Evolutionary conservation across 768 basidiomycete species (phyloP), one percentile per base, ranked within the genome.

Genomic region (Sporobolomyces phaffii): DNA sequence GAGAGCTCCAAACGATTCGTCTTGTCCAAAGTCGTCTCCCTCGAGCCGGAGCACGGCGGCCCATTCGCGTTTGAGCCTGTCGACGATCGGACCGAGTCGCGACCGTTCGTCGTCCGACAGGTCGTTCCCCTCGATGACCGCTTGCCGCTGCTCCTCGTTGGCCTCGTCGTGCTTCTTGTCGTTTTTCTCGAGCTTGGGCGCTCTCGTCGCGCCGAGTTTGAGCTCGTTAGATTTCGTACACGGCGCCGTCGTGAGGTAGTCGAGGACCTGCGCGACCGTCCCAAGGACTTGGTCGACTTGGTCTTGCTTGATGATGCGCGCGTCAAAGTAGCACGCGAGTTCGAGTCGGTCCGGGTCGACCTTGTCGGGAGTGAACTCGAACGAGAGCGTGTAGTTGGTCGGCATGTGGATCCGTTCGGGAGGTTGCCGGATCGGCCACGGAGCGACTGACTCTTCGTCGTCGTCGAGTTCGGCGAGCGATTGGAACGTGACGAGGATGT

Each of bases 341-440:
- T 72, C 70, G 54, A 68, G 62, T 38, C 45, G 34, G 24, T 70
- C 71, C 44, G 51, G 59, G 24, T 70, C 52, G 43, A 63, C 54
- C 57, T 50, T 45, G n/a, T 61, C 53, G 11, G 73, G 73, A 24
- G 73, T 72, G 44, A 74, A 58, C 56, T 69, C 70, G 56, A 72
- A 64, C 33, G 62, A 64, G 26, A 72, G 65, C 5, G 65, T 50
- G 56, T 72, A 72, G 33, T 62, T 68, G 28, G 70, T 72, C 28
- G 70, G 70, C 70, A 72, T 72, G 45, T 61, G 54, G 41, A 72
- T 72, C 1, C 61, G 59, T 47, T 58, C 65, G 2, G 70, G 70
- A 15, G 70, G 70, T 38, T 72, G 70, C 10, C 60, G 62, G 41
- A 72, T 44, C 33, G 65, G 65, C 70, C 70, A 72, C 1, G 66